A percentile compares a stretch with the other conserved stretches of the same genome.
Evolutionary conservation across 139 green algal species (phyloP).

Genomic region (Astrephomene gubernaculifera): DNA sequence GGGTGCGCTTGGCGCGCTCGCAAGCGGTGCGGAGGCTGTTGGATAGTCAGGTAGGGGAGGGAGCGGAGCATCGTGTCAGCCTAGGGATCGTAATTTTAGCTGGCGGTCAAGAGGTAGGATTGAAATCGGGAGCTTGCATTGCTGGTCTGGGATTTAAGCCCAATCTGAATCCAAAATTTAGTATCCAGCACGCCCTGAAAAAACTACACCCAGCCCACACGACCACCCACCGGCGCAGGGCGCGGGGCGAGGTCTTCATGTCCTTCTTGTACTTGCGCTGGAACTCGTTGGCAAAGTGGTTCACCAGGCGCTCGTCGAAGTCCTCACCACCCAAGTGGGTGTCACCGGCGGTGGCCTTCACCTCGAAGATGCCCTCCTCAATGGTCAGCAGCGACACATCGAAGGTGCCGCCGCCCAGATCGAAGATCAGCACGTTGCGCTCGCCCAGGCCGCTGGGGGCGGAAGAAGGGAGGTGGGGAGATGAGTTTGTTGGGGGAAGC

Average conservation of each 20-base stretch:
- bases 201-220: no score
- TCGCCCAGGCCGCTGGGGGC: conserved; percentile 57
- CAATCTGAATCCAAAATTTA: no score
- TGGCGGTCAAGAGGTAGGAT: no score
- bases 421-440: conserved; percentile 96
- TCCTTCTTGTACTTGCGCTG: conserved; percentile 99
- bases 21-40: conserved; percentile 88
- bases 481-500: no score
- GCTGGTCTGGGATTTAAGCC: no score
- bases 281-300: conserved; percentile 97
- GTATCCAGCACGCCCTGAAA: no score
- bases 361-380: conserved; percentile 99
- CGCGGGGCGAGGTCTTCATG: conserved; percentile 76
- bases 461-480: neutral
- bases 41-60: neutral
- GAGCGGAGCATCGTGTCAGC: neutral
- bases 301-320: conserved; percentile 97
- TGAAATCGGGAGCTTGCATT: no score
- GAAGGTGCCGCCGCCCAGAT: conserved; percentile 95
- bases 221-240: conserved; percentile 60
- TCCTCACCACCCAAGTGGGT: conserved; percentile 98
- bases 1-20: conserved; percentile 95
- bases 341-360: conserved; percentile 98
- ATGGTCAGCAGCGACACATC: conserved; percentile 99
- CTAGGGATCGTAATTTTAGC: no score